A percentile compares a stretch with the other conserved stretches of the same genome.
Evolutionary conservation across 1,284 basidiomycete species (phyloP).

Genomic region (Cystobasidium slooffiae): DNA sequence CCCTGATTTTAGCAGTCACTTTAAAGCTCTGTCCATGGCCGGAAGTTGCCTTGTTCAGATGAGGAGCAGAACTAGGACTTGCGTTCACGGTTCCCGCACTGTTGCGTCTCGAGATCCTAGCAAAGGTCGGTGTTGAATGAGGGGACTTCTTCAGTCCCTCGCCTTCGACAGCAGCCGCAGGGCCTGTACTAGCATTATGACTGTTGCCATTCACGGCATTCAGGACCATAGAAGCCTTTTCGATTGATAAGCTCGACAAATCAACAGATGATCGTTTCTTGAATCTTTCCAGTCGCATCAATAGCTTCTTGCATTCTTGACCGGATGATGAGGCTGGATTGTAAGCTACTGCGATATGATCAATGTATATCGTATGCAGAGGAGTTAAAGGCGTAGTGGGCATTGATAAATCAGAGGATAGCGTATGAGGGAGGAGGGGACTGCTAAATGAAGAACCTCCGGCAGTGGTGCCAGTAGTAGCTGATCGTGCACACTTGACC

Average conservation of each 20-base stretch:
- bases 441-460: background rate
- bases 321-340: constrained; percentile 12
- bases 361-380: constrained; percentile 24
- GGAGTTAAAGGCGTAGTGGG: constrained; percentile 28
- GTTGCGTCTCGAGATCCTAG: background rate
- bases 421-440: background rate
- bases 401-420: background rate
- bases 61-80: background rate
- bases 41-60: background rate
- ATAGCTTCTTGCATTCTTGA: constrained; percentile 36
- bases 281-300: constrained; percentile 32
- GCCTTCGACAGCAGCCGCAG: too few relatives aligned
- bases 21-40: constrained; percentile 1
- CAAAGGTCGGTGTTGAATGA: background rate
- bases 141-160: background rate
- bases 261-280: constrained; percentile 19
- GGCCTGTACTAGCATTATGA: background rate
- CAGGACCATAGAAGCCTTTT: background rate
- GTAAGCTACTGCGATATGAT: constrained; percentile 28
- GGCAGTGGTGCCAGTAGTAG: background rate
- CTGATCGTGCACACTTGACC: too few relatives aligned
- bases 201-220: background rate
- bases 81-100: background rate
- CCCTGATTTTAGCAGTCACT: constrained; percentile 20
- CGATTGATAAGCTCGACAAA: background rate